Evolutionary conservation across 768 basidiomycete genomes (phyloP).

Genomic region (Omphalotus guepiniiformis): DNA sequence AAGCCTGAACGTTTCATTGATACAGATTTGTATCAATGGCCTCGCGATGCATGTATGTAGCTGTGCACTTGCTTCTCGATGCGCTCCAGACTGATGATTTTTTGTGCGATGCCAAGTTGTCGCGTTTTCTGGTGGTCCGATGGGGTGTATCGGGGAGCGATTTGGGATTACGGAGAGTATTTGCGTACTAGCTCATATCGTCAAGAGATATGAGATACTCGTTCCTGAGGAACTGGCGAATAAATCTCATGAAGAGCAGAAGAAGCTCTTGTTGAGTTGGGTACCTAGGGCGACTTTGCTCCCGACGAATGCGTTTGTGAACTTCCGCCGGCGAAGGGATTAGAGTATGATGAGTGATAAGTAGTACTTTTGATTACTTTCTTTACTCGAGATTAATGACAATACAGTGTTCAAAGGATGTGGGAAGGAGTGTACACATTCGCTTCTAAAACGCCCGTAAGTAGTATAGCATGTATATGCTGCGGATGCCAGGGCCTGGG

Average conservation of each 20-base stretch:
- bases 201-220: conserved; percentile 35
- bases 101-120: conserved; percentile 23
- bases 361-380: too few species aligned
- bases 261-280: conserved; percentile 31
- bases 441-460: too few species aligned
- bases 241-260: conserved; percentile 27
- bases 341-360: too few species aligned
- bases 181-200: conserved; percentile 39
- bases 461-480: too few species aligned
- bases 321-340: too few species aligned
- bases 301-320: conserved; percentile 29
- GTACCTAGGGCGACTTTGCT: conserved; percentile 29
- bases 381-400: too few species aligned
- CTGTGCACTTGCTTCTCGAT: too few species aligned
- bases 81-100: not conserved
- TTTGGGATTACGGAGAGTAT: conserved; percentile 40
- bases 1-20: conserved; percentile 50
- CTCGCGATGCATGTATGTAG: conserved; percentile 44
- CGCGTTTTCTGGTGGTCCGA: conserved; percentile 41
- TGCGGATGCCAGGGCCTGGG: too few species aligned
- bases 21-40: conserved; percentile 45
- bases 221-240: conserved; percentile 32
- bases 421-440: too few species aligned
- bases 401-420: too few species aligned
- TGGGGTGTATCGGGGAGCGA: conserved; percentile 47